A percentile compares a stretch with the other conserved stretches of the same genome.
Evolutionary conservation across 257 asterid species (phyloP).

Genomic region (Forsythia viridissima): DNA sequence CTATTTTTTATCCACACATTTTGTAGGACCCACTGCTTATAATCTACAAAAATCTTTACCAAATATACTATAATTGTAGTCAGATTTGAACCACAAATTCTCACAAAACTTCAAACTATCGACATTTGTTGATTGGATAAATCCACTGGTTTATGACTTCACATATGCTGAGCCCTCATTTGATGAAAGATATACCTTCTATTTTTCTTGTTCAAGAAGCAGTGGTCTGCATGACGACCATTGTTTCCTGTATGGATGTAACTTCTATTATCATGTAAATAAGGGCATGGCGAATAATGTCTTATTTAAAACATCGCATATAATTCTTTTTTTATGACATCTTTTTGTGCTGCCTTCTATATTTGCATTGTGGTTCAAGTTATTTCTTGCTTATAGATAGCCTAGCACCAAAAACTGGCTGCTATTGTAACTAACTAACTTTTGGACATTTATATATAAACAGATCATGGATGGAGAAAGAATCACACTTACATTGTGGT

Average conservation of each 20-base stretch:
- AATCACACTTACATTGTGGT: slow-evolving; percentile 87
- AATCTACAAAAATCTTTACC: too few relatives aligned
- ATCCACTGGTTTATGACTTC: neutral
- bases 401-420: neutral
- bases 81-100: neutral
- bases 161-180: neutral
- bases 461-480: slow-evolving; percentile 88
- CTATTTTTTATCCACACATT: too few relatives aligned
- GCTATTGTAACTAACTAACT: neutral
- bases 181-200: neutral
- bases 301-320: neutral
- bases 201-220: neutral
- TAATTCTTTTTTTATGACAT: neutral
- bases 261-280: neutral
- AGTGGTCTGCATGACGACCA: neutral
- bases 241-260: neutral
- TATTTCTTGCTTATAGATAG: neutral
- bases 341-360: neutral
- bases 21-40: too few relatives aligned
- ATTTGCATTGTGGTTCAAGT: neutral
- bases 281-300: neutral
- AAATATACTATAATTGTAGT: too few relatives aligned
- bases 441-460: slow-evolving; percentile 6
- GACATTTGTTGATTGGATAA: neutral
- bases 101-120: neutral